Percentiles rank a stretch among this genome's conserved stretches.
phyloP scores from a whole-genome alignment of 257 asterid species.

The Salvia hispanica region DNA sequence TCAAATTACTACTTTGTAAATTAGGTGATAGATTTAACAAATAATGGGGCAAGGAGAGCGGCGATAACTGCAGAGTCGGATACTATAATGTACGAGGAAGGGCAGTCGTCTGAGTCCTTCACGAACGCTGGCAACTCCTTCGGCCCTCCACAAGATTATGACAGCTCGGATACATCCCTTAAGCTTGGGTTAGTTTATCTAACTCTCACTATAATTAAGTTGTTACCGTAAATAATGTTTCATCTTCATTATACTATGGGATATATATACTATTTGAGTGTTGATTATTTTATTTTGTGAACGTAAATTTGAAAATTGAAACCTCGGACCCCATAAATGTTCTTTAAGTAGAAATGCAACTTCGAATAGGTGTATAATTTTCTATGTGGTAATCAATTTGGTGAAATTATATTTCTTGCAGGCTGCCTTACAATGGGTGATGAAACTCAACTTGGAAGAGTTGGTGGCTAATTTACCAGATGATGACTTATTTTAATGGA shows the following conservation, averaged over 20 bases:
- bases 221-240: too few relatives aligned
- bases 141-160: slow-evolving; percentile 70
- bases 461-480: too few relatives aligned
- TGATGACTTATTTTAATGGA: not conserved
- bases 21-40: slow-evolving; percentile 53
- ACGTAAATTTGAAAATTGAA: too few relatives aligned
- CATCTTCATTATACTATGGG: too few relatives aligned
- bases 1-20: too few relatives aligned
- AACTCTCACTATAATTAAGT: not conserved
- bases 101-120: slow-evolving; percentile 80
- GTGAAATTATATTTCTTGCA: slow-evolving; percentile 23
- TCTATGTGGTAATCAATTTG: not conserved
- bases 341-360: too few relatives aligned
- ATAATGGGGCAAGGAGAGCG: slow-evolving; percentile 35
- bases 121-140: slow-evolving; percentile 42
- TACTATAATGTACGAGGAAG: slow-evolving; percentile 56
- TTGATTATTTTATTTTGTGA: too few relatives aligned
- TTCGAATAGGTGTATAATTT: not conserved
- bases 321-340: not conserved
- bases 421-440: slow-evolving; percentile 40
- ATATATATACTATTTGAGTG: too few relatives aligned
- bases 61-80: slow-evolving; percentile 44
- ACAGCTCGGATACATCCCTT: slow-evolving; percentile 76
- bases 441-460: too few relatives aligned
- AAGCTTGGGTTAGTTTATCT: slow-evolving; percentile 64